Conservation (phyloP, 2,329 filamentous ascomycete genomes). For the Rutstroemia sp. region DNA sequence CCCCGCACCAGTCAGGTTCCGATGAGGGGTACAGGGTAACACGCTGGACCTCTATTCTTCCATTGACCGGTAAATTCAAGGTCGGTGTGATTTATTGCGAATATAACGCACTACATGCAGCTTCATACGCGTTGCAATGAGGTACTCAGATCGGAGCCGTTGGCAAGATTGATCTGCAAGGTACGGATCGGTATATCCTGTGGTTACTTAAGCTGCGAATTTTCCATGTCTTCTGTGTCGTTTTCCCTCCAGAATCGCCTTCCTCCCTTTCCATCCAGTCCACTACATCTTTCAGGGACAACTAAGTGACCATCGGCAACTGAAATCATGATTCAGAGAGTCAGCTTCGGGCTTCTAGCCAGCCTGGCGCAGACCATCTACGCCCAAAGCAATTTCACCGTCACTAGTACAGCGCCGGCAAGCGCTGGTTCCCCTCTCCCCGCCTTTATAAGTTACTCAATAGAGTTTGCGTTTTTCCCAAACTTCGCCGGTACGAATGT, state of each 20-base stretch:
- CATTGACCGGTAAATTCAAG: neutral
- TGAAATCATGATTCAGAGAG: neutral
- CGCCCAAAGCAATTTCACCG: slow-evolving; percentile 4
- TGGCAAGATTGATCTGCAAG: neutral
- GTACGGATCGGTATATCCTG: neutral
- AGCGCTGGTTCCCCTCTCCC: slow-evolving; percentile 25
- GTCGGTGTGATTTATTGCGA: slow-evolving; percentile 2
- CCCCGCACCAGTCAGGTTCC: neutral
- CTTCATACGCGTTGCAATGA: slow-evolving; percentile 4
- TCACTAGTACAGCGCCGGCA: slow-evolving; percentile 10
- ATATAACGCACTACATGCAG: neutral
- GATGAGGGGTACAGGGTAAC: neutral
- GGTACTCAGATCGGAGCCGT: neutral
- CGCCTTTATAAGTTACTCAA: slow-evolving; percentile 44
- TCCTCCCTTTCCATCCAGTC: no score
- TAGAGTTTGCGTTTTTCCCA: slow-evolving; percentile 45
- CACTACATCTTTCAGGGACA: neutral
- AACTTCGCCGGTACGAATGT: slow-evolving; percentile 31
- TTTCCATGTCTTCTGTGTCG: neutral
- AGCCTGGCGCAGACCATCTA: neutral
- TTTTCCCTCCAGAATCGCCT: no score
- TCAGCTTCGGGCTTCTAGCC: neutral
- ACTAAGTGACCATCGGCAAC: neutral
- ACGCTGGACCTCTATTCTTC: neutral
- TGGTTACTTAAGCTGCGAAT: neutral